These are phyloP conservation scores for Sanghuangporus baumii DNA, from an alignment of 1,284 basidiomycete species.

Conservation along the genomic window DNA sequence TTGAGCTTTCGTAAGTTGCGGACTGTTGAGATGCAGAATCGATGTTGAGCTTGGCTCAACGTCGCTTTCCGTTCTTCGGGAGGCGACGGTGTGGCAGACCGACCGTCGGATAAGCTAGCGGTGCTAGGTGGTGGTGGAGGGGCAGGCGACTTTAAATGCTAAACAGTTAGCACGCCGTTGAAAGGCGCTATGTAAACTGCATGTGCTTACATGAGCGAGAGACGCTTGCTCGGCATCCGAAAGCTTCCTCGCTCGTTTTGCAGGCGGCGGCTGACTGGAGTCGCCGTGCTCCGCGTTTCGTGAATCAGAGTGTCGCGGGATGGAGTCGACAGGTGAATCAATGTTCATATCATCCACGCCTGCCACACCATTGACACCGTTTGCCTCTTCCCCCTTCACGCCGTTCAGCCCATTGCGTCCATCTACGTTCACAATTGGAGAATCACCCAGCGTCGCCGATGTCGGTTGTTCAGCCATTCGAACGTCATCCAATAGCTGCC, in stretches of 20 bases:
- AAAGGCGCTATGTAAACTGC: constrained; percentile 39
- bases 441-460: constrained; percentile 20
- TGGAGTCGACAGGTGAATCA: constrained; percentile 8
- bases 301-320: constrained; percentile 7
- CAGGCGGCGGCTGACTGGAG: constrained; percentile 60
- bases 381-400: constrained; percentile 1
- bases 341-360: constrained; percentile 10
- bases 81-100: constrained; percentile 31
- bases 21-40: constrained; percentile 76
- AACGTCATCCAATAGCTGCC: constrained; percentile 47
- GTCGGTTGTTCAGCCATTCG: constrained; percentile 38
- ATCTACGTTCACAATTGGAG: background rate
- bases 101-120: constrained; percentile 20
- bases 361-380: constrained; percentile 3
- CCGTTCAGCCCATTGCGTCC: constrained; percentile 3
- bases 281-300: constrained; percentile 30
- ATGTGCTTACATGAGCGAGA: constrained; percentile 54
- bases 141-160: constrained; percentile 58
- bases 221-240: constrained; percentile 52
- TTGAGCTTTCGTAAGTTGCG: constrained; percentile 85
- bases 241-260: constrained; percentile 54
- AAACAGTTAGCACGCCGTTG: constrained; percentile 49
- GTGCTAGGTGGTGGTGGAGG: constrained; percentile 47
- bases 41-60: constrained; percentile 64
- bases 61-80: constrained; percentile 32